Base-by-base conservation (phyloP, 169 alveolate genomes). In the Eimeria falciformis region DNA sequence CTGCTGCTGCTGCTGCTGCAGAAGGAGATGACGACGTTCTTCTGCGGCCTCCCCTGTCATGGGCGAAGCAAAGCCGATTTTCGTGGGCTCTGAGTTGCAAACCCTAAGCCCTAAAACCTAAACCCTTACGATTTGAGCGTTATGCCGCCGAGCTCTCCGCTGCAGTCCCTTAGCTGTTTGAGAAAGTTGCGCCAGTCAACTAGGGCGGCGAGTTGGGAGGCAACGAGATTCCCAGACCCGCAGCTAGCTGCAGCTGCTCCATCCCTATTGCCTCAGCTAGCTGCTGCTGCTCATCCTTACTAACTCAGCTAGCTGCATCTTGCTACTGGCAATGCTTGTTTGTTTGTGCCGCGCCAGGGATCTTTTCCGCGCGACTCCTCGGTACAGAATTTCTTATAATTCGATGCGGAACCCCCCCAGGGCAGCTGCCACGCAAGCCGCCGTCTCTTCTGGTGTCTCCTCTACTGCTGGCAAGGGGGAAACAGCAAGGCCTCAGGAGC, bases 351-450 rank as follows among this genome's bases (percentile, higher is more conserved):
- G 83, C 56, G 7, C 37, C 83, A 33, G 83, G 40, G 25, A 43
- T n/a, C 55, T 71, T 9, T 17, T 71, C 56, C 83, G 83, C 23
- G 83, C 83, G 18, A 33, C 83, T 11, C 55, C 83, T 5, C 21
- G 5, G 58, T 25, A 37, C 47, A 53, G 83, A 53, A 5, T 71
- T 7, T 27, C 83, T 3, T 71, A 71, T 27, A 71, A 71, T 27
- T 71, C 83, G 18, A 71, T 71, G 56, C 83, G 83, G 7, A 21
- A 71, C 40, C 83, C 56, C 56, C 83, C 83, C 11, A 12, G 29
- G 29, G 53, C 56, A 37, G 73, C 29, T 0, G n/a, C 73, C 14
- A 14, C 73, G n/a, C 14, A 12, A 62, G 37, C 73, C 12, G 29
- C 73, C 12, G 73, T 29, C 0, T 9, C 73, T 18, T 9, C 73